phyloP scores from a whole-genome alignment of 2,329 filamentous ascomycete genomes.

The Aureobasidium pullulans region DNA sequence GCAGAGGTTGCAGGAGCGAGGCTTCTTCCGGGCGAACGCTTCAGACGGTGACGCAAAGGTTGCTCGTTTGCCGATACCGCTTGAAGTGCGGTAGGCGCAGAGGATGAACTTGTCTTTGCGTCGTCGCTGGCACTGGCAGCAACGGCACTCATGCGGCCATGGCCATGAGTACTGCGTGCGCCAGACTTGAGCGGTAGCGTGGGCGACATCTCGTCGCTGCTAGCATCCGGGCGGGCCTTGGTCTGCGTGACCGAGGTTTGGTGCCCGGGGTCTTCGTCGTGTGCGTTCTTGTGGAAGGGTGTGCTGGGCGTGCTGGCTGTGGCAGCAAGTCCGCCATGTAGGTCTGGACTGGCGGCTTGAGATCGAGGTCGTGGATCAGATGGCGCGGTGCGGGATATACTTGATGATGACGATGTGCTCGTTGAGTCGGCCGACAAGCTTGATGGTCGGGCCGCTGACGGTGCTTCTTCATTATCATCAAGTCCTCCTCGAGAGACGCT shows the following conservation, averaged over 20 bases:
- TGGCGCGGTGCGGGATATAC: not conserved
- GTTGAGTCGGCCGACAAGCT: conserved; percentile 3
- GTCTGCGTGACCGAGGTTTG: not conserved
- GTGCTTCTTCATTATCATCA: not conserved
- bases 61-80: not conserved
- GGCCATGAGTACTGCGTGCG: not conserved
- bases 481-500: not conserved
- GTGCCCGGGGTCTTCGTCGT: not conserved
- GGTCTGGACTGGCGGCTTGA: not conserved
- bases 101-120: too few relatives aligned
- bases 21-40: not conserved
- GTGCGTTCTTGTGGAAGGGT: not conserved
- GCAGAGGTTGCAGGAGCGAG: not conserved
- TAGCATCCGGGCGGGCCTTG: not conserved
- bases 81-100: not conserved
- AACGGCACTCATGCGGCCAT: not conserved
- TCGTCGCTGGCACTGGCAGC: not conserved
- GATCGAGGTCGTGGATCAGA: not conserved
- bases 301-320: not conserved
- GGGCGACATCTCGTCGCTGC: not conserved
- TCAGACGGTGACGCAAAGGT: not conserved
- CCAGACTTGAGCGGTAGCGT: not conserved
- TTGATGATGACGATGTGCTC: conserved; percentile 1
- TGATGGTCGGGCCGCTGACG: not conserved
- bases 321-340: not conserved